Evolutionary conservation across 2,329 filamentous ascomycete genomes (phyloP), one percentile per base, ranked within the genome.

Genomic region (Hymenoscyphus fructigenus): DNA sequence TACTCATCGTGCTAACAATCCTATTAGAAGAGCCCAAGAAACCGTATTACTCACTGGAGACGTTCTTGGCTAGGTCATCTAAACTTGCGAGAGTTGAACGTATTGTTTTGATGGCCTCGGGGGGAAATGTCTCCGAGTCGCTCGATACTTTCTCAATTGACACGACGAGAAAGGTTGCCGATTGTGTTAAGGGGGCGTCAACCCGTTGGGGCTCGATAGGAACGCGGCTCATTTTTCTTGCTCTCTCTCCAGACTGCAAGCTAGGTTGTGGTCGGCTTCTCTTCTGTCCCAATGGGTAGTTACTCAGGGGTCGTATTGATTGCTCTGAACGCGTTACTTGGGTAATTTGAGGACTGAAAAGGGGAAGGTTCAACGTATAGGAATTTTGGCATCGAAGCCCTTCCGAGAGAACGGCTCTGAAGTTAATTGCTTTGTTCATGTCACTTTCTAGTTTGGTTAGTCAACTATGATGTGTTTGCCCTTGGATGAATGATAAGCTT

Each of bases 101-200:
- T 5, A 84, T 77, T 0, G 74, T 82, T 12, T 71, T 64, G 64
- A 78, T 71, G 3, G 82, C 76, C 5, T 76, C 68, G 0, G 76
- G 71, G 1, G 66, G 69, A 12, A 50, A 50, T 3, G 3, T 12
- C 26, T 50, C 5, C n/a, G 44, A 14, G 3, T 50, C 44, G 44
- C 44, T 26, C 9, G 44, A 50, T 10, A 3, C n/a, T 17, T 78
- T 67, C 5, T 72, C 77, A 32, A 80, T 75, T 0, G 81, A 76
- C 1, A 85, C 71, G 55, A 85, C 79, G 29, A 86, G 79, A 71
- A 87, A 86, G 3, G 82, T 85, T 10, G 83, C 83, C 2, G 79
- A 81, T 29, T 76, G 73, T 2, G 82, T 84, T n/a, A 86, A 76
- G 1, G 82, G 82, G 2, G 81, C 82, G 60, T 82, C 81, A 60